Percentiles rank a stretch among this genome's conserved stretches.
phyloP scores from a whole-genome alignment of 805 yeast genomes.

The Ogataea henricii region DNA sequence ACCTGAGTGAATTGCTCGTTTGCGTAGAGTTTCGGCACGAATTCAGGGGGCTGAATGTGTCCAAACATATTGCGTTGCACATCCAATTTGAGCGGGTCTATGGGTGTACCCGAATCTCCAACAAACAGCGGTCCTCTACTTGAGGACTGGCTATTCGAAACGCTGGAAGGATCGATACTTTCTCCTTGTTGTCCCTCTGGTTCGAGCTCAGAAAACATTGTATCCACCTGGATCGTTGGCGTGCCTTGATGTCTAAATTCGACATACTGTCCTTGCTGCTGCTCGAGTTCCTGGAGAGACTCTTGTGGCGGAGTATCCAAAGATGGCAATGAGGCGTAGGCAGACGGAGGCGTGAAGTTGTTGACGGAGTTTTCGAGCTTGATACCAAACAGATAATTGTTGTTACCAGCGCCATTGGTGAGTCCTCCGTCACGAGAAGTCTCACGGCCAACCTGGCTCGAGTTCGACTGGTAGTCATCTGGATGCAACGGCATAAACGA shows the following conservation, averaged over 20 bases:
- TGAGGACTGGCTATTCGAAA: neutral
- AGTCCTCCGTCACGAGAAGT: neutral
- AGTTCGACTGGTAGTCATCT: neutral
- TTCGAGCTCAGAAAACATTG: conserved; percentile 14
- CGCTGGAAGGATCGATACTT: neutral
- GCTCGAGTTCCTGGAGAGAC: conserved; percentile 1
- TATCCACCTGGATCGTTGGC: conserved; percentile 22
- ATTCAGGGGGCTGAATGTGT: conserved; percentile 9
- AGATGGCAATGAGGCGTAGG: neutral
- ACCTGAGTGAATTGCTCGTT: conserved; percentile 22
- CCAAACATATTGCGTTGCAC: conserved; percentile 11
- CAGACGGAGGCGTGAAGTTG: conserved; percentile 1
- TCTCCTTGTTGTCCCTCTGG: neutral
- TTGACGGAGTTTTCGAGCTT: neutral
- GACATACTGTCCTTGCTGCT: no score
- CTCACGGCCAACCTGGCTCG: neutral
- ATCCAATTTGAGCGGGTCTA: conserved; percentile 4
- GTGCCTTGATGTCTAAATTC: conserved; percentile 5
- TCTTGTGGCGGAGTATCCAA: conserved; percentile 1
- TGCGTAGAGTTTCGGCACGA: conserved; percentile 14
- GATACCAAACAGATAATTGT: neutral
- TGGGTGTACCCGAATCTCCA: neutral
- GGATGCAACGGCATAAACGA: neutral
- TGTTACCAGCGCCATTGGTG: neutral
- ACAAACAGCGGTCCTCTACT: neutral